Conservation (phyloP, 2,329 filamentous ascomycete species). For the Fusarium vanettenii region DNA sequence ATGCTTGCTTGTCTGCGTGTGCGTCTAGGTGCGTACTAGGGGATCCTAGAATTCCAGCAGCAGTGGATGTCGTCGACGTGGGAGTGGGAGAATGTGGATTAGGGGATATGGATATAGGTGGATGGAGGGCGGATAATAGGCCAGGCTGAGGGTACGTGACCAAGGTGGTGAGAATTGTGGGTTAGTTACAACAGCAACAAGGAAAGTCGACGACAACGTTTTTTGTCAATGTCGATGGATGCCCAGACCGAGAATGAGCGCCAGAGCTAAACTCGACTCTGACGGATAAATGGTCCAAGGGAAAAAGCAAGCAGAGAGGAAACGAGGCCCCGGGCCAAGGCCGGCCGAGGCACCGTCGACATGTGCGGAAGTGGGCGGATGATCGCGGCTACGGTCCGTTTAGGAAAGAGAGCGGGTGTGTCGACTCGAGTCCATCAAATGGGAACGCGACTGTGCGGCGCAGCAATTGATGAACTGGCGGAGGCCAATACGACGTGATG, state of each 20-base stretch:
- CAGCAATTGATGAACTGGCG: constrained; percentile 10
- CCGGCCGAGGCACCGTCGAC: background rate
- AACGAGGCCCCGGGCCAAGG: background rate
- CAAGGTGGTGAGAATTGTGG: constrained; percentile 3
- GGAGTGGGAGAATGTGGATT: constrained; percentile 22
- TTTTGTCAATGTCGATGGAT: background rate
- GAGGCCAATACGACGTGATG: background rate
- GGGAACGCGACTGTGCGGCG: constrained; percentile 6
- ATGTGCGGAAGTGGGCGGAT: constrained; percentile 24
- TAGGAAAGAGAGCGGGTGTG: background rate
- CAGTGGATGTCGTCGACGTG: constrained; percentile 9
- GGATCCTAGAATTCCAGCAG: constrained; percentile 9
- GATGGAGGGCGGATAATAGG: constrained; percentile 1
- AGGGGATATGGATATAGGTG: constrained; percentile 16
- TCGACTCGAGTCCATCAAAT: background rate
- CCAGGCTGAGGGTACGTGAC: constrained; percentile 4
- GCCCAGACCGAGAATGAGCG: background rate
- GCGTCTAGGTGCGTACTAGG: background rate
- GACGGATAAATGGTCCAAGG: background rate
- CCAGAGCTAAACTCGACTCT: background rate
- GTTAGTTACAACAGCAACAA: background rate
- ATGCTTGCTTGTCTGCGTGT: background rate
- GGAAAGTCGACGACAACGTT: background rate
- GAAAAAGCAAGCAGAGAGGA: background rate
- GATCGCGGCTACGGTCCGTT: background rate